A percentile compares a stretch with the other conserved stretches of the same genome.
These are phyloP conservation scores for Termitomyces sp. DNA, from an alignment of 768 basidiomycete species.

Conservation along the genomic window DNA sequence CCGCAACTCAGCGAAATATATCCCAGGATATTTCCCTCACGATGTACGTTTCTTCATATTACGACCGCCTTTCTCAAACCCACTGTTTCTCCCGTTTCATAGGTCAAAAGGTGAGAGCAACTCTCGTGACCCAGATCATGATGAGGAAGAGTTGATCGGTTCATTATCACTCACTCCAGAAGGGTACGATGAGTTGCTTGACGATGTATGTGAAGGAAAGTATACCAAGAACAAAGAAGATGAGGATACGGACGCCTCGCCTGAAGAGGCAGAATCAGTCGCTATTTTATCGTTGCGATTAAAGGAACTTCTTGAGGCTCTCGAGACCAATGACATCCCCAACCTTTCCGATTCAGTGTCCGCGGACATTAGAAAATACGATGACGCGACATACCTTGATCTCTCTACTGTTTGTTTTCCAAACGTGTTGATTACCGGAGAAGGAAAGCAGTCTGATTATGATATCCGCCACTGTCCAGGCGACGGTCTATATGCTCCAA, in stretches of 20 bases:
- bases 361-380: background rate
- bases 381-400: background rate
- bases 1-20: background rate
- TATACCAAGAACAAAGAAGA: background rate
- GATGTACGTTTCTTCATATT: background rate
- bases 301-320: background rate
- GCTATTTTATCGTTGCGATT: background rate
- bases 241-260: background rate
- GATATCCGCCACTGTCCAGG: too few relatives aligned
- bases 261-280: background rate
- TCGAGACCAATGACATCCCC: background rate
- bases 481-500: too few relatives aligned
- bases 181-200: background rate
- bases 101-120: background rate
- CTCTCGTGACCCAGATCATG: background rate
- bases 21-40: background rate
- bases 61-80: too few relatives aligned
- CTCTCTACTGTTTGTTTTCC: background rate
- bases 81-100: background rate
- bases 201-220: background rate
- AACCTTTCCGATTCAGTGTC: too few relatives aligned
- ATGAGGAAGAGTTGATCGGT: background rate
- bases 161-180: background rate
- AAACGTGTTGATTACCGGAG: background rate
- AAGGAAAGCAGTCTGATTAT: background rate